Percentiles rank a stretch among this genome's conserved stretches.
Conservation (phyloP, 352 stramenopile species). For the Pythium phragmiticola region DNA sequence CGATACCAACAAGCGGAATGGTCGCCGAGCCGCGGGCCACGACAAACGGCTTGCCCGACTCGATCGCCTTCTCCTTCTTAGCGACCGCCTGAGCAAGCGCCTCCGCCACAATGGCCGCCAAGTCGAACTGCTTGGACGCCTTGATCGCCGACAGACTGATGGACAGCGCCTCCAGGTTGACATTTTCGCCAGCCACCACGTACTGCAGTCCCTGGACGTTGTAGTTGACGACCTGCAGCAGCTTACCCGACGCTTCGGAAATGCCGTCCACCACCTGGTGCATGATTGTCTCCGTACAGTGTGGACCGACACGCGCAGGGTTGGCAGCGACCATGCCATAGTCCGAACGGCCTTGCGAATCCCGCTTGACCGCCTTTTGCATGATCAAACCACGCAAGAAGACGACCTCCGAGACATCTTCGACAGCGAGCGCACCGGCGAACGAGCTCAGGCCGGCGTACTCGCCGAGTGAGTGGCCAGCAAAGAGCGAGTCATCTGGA, state of each 20-base stretch:
- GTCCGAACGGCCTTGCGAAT: constrained; percentile 62
- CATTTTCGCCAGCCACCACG: constrained; percentile 79
- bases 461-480: constrained; percentile 88
- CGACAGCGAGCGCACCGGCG: constrained; percentile 61
- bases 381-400: constrained; percentile 71
- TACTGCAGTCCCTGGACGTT: constrained; percentile 87
- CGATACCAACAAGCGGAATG: constrained; percentile 85
- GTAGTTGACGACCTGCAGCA: constrained; percentile 88
- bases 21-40: constrained; percentile 71
- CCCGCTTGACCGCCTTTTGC: constrained; percentile 40
- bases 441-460: constrained; percentile 84
- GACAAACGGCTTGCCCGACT: constrained; percentile 55
- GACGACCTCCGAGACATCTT: constrained; percentile 79
- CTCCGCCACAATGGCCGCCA: constrained; percentile 57
- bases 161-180: constrained; percentile 80
- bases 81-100: constrained; percentile 49
- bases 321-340: constrained; percentile 89
- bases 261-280: constrained; percentile 74
- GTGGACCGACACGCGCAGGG: constrained; percentile 63
- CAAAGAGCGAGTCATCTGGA: constrained; percentile 71
- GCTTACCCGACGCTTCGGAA: constrained; percentile 50
- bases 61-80: constrained; percentile 61
- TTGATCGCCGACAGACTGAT: constrained; percentile 55
- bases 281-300: constrained; percentile 72
- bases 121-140: constrained; percentile 29